Conservation (phyloP, 2,329 filamentous ascomycete species). For the Phaeoacremonium minimum region DNA sequence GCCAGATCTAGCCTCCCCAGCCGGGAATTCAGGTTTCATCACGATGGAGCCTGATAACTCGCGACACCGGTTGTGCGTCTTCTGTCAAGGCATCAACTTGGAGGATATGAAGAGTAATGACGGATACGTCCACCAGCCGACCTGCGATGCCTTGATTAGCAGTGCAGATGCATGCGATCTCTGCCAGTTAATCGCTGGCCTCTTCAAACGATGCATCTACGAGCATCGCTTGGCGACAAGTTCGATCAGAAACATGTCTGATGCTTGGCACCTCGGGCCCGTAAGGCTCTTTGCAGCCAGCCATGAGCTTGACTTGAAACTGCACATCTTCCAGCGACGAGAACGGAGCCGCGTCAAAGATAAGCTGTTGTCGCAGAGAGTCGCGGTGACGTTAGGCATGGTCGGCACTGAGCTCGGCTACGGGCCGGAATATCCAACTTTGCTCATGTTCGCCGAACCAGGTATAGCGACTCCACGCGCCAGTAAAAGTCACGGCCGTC, state of each 20-base stretch:
- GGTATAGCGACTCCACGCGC: background rate
- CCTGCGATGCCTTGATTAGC: slow-evolving; percentile 1
- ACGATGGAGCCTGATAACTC: background rate
- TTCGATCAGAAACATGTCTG: background rate
- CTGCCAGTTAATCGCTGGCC: background rate
- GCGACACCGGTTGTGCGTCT: background rate
- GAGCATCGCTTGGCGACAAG: slow-evolving; percentile 1
- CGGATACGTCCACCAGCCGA: slow-evolving; percentile 1
- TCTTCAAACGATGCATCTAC: background rate
- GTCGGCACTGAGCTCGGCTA: background rate
- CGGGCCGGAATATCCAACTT: slow-evolving; percentile 1
- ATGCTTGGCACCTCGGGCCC: background rate
- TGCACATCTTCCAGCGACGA: background rate
- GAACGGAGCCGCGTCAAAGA: slow-evolving; percentile 1
- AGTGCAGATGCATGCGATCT: background rate
- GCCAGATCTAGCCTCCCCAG: too few species aligned
- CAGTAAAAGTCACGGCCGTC: background rate
- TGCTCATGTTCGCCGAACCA: slow-evolving; percentile 1
- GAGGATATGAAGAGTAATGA: slow-evolving; percentile 1
- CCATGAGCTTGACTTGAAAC: background rate
- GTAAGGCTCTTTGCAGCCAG: slow-evolving; percentile 1
- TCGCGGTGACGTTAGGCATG: background rate
- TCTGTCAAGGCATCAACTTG: slow-evolving; percentile 1
- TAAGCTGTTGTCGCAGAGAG: background rate
- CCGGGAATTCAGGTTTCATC: too few species aligned